These are phyloP conservation scores for Trypanosoma scelopori DNA, from an alignment of 208 protist genomes.

Conservation along the genomic window DNA sequence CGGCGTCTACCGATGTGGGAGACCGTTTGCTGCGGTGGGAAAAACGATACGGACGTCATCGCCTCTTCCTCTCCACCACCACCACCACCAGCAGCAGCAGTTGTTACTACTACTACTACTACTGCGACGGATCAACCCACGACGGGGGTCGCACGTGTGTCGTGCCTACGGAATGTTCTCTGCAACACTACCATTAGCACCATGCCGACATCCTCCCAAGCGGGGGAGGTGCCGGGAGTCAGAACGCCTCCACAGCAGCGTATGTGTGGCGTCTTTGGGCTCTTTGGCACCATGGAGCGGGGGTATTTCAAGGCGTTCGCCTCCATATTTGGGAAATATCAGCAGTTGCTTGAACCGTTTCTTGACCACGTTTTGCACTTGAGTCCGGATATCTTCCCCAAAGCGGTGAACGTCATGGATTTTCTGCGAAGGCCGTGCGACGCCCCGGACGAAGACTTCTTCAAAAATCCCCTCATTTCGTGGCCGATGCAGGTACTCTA, in stretches of 20 bases:
- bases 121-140: neutral
- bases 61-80: too few species aligned
- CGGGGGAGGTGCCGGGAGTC: too few species aligned
- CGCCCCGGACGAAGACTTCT: conserved; percentile 47
- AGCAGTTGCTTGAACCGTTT: conserved; percentile 41
- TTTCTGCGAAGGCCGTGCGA: conserved; percentile 9
- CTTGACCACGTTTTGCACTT: conserved; percentile 21
- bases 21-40: neutral
- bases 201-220: too few species aligned
- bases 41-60: neutral
- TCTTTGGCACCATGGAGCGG: conserved; percentile 71
- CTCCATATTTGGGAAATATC: conserved; percentile 38
- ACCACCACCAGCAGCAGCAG: too few species aligned
- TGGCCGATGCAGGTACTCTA: conserved; percentile 81
- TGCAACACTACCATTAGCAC: too few species aligned
- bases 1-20: too few species aligned
- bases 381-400: conserved; percentile 6
- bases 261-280: conserved; percentile 44
- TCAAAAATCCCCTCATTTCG: conserved; percentile 53
- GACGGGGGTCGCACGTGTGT: neutral
- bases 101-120: too few species aligned
- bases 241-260: neutral
- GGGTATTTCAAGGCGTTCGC: conserved; percentile 48
- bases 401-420: conserved; percentile 18
- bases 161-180: conserved; percentile 1